Conservation (phyloP, 2,329 filamentous ascomycete species). For the Aspergillus sergii region DNA sequence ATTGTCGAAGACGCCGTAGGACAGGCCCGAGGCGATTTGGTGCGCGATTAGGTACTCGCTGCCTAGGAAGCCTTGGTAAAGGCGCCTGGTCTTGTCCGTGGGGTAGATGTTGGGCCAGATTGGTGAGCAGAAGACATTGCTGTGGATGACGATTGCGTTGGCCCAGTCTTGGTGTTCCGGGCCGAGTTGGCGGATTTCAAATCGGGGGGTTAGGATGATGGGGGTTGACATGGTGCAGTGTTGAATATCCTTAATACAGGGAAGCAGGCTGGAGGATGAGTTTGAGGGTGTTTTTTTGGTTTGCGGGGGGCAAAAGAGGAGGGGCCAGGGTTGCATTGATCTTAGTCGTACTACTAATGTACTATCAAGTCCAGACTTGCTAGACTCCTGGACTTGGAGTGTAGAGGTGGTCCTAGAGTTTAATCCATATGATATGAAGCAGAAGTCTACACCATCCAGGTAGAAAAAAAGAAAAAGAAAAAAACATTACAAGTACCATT, state of each 20-base stretch:
- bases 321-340: neutral
- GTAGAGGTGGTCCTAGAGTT: no score
- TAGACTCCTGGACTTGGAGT: no score
- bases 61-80: neutral
- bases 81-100: neutral
- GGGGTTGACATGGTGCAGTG: neutral
- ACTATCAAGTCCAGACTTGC: no score
- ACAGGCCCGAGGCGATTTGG: constrained; percentile 8
- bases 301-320: neutral
- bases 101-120: constrained; percentile 8
- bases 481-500: neutral
- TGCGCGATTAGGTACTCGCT: constrained; percentile 6
- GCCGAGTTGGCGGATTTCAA: constrained; percentile 9
- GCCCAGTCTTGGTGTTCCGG: constrained; percentile 12
- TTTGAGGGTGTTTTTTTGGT: neutral
- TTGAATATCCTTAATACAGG: neutral
- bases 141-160: constrained; percentile 12
- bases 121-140: constrained; percentile 9
- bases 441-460: neutral
- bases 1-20: constrained; percentile 13
- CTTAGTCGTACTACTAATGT: neutral
- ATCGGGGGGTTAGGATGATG: neutral
- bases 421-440: no score
- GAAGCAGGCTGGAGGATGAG: no score
- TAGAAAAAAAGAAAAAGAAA: neutral